Conservation (phyloP, 1,284 basidiomycete genomes). For the Ganoderma boninense region DNA sequence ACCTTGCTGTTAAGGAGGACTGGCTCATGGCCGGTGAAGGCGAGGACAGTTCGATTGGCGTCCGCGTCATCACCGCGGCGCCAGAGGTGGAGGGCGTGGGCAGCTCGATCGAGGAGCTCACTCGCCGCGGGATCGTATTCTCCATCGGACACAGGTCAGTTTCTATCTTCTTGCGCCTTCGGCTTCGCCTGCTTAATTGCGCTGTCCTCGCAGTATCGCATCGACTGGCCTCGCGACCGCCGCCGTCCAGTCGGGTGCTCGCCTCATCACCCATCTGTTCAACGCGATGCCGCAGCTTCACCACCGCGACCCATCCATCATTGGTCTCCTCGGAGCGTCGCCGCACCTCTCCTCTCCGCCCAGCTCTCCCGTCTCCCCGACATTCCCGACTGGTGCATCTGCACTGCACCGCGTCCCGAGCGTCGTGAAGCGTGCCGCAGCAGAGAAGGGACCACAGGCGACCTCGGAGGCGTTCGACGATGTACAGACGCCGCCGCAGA, state of each 20-base stretch:
- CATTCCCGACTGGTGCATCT: slow-evolving; percentile 19
- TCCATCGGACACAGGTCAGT: slow-evolving; percentile 86
- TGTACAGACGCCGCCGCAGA: slow-evolving; percentile 65
- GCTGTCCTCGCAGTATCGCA: slow-evolving; percentile 55
- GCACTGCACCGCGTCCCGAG: slow-evolving; percentile 32
- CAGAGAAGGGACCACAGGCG: slow-evolving; percentile 37
- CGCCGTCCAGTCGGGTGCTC: slow-evolving; percentile 75
- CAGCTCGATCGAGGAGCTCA: slow-evolving; percentile 68
- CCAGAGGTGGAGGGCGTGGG: slow-evolving; percentile 89
- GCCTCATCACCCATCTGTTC: slow-evolving; percentile 91
- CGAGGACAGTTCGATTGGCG: slow-evolving; percentile 56
- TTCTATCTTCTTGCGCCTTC: not conserved
- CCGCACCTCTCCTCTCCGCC: slow-evolving; percentile 60
- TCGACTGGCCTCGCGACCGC: slow-evolving; percentile 72
- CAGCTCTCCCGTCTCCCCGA: slow-evolving; percentile 34
- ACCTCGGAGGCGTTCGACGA: slow-evolving; percentile 74
- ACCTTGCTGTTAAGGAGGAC: slow-evolving; percentile 67
- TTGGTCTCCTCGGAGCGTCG: slow-evolving; percentile 85
- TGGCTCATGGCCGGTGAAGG: slow-evolving; percentile 62
- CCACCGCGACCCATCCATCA: slow-evolving; percentile 86
- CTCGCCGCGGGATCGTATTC: slow-evolving; percentile 75
- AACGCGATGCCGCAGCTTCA: slow-evolving; percentile 92
- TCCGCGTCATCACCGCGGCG: slow-evolving; percentile 87
- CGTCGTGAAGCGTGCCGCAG: slow-evolving; percentile 32
- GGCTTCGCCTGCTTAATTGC: not conserved